phyloP scores from a whole-genome alignment of 2,329 filamentous ascomycete genomes.

The Trichoderma sp. region DNA sequence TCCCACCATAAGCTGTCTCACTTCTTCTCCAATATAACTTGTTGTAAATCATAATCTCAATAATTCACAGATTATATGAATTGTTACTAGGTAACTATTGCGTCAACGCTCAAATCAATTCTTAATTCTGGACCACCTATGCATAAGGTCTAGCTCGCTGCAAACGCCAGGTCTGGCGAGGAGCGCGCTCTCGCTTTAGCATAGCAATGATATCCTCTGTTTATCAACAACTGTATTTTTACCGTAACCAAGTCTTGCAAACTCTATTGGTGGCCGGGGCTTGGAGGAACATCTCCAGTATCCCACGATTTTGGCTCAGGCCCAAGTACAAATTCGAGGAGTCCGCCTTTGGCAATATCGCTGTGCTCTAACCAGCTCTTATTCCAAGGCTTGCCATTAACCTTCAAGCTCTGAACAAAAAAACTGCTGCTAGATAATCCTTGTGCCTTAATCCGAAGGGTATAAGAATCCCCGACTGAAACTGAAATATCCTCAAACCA shows the following conservation, averaged over 20 bases:
- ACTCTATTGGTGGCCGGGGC: conserved; percentile 42
- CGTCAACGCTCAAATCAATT: not conserved
- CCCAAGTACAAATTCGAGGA: conserved; percentile 53
- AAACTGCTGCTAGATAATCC: conserved; percentile 48
- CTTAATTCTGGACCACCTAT: not conserved
- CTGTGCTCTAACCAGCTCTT: conserved; percentile 61
- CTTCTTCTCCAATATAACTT: not conserved
- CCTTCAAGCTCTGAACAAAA: conserved; percentile 57
- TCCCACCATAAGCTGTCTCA: not conserved
- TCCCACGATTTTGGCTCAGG: conserved; percentile 44
- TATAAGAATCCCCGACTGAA: conserved; percentile 47
- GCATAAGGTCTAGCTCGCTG: not conserved
- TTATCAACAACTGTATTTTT: not conserved
- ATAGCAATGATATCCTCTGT: not conserved
- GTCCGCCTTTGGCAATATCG: conserved; percentile 48
- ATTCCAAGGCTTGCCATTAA: conserved; percentile 56
- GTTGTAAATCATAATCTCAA: not conserved
- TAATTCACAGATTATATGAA: not conserved
- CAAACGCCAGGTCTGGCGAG: not conserved
- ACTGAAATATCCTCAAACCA: conserved; percentile 55
- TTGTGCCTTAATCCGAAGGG: conserved; percentile 46
- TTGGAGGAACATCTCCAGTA: conserved; percentile 54
- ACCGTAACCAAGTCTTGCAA: too few relatives aligned
- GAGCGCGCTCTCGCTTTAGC: too few relatives aligned
- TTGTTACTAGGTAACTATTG: not conserved